These are phyloP conservation scores for Oryza coarctata DNA, from an alignment of 176 grass and related monocot genomes.

Conservation along the genomic window DNA sequence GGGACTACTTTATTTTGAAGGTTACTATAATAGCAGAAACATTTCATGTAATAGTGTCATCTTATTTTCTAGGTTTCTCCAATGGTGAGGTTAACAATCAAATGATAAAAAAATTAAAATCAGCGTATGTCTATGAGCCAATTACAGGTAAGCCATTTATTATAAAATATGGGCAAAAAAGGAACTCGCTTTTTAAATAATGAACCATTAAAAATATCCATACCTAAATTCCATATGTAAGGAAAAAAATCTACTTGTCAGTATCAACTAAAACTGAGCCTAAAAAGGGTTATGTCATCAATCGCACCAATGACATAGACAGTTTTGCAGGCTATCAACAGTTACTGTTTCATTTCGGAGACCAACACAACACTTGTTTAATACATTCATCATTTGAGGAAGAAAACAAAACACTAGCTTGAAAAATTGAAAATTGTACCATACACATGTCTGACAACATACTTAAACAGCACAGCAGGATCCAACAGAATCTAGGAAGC, in stretches of 20 bases:
- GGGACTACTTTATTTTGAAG: not conserved
- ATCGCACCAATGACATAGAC: not conserved
- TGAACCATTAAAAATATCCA: not conserved
- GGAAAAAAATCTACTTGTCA: not conserved
- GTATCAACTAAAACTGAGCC: conserved; percentile 8
- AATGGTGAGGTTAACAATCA: conserved; percentile 20
- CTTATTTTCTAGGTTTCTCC: not conserved
- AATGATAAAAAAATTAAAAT: conserved; percentile 6
- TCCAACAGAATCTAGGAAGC: not conserved
- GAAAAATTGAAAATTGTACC: not conserved
- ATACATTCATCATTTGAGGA: not conserved
- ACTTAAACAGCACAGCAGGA: not conserved
- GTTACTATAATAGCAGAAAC: conserved; percentile 8
- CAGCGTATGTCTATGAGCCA: not conserved
- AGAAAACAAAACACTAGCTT: not conserved
- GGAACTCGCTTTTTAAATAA: conserved; percentile 1
- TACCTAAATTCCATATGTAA: not conserved
- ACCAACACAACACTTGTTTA: not conserved
- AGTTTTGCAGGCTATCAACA: not conserved
- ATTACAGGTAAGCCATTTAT: not conserved
- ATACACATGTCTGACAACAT: not conserved
- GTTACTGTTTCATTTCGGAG: not conserved
- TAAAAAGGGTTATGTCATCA: not conserved
- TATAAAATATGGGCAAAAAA: not conserved
- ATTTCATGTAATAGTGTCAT: not conserved